These are phyloP conservation scores for Chionographis japonica DNA, from an alignment of 106 monocot genomes.

Conservation along the genomic window DNA sequence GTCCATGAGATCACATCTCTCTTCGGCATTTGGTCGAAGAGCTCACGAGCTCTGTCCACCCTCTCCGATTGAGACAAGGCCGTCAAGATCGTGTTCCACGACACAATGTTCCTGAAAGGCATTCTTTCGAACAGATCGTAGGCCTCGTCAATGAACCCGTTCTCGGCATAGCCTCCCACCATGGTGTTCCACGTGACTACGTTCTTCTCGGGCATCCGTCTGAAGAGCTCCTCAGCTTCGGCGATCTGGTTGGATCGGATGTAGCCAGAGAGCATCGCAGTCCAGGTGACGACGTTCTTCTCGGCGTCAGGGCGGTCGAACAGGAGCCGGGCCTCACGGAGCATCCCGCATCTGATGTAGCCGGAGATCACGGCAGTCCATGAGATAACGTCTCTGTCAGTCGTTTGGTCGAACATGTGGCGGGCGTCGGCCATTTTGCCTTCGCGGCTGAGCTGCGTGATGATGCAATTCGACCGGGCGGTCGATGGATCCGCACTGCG, in stretches of 20 bases:
- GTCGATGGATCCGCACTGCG: conserved; percentile 8
- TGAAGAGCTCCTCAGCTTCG: conserved; percentile 45
- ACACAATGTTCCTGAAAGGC: conserved; percentile 42
- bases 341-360: conserved; percentile 38
- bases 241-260: conserved; percentile 15
- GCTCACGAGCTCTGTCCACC: conserved; percentile 19
- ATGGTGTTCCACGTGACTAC: conserved; percentile 57
- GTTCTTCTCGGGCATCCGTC: conserved; percentile 53
- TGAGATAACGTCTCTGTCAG: conserved; percentile 41
- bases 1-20: conserved; percentile 63
- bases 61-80: conserved; percentile 25
- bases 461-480: conserved; percentile 25
- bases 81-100: conserved; percentile 53
- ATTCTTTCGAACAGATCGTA: conserved; percentile 31
- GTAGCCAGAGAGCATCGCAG: conserved; percentile 60
- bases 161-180: conserved; percentile 28
- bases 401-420: conserved; percentile 50
- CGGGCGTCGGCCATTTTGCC: conserved; percentile 44
- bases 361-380: conserved; percentile 63
- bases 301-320: conserved; percentile 41
- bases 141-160: conserved; percentile 21
- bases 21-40: conserved; percentile 35
- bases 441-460: conserved; percentile 33
- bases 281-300: conserved; percentile 69
- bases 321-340: conserved; percentile 50